These are phyloP conservation scores for Eimeria falciformis DNA, from an alignment of 169 alveolate species.

Conservation along the genomic window DNA sequence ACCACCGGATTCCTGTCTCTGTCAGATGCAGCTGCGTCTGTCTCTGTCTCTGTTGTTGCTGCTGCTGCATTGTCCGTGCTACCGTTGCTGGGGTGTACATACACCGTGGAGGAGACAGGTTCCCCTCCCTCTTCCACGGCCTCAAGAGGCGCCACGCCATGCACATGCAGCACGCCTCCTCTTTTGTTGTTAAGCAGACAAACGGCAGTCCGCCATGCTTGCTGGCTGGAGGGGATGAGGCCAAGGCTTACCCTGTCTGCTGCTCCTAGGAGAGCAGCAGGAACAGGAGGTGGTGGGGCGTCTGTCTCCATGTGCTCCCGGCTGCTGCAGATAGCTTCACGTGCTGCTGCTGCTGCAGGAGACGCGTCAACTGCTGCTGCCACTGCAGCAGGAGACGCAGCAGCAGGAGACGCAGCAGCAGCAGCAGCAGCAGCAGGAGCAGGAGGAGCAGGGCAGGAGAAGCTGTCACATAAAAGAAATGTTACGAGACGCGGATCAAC, in stretches of 20 bases:
- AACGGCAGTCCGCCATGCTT: conserved; percentile 85
- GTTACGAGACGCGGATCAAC: conserved; percentile 38
- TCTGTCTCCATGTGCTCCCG: too few species aligned
- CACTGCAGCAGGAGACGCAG: background rate
- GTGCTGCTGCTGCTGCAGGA: conserved; percentile 4
- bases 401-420: background rate
- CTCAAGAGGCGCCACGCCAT: conserved; percentile 74
- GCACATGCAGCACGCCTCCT: conserved; percentile 86
- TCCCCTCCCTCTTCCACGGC: background rate
- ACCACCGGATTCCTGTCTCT: background rate
- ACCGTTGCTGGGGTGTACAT: background rate
- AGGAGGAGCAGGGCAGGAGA: background rate
- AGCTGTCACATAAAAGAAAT: conserved; percentile 26
- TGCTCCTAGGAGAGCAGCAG: conserved; percentile 61
- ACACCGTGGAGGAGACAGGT: background rate
- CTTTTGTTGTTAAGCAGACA: conserved; percentile 70
- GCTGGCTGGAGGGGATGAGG: conserved; percentile 82
- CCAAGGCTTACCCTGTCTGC: conserved; percentile 84
- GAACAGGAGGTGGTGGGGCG: background rate
- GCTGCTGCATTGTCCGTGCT: background rate
- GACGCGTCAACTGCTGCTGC: background rate
- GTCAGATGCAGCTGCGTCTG: background rate
- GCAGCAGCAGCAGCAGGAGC: conserved; percentile 2
- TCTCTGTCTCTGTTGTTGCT: background rate
- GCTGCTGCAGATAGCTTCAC: background rate